phyloP scores from a whole-genome alignment of 2,329 filamentous ascomycete genomes.

The Trichoderma sp. region DNA sequence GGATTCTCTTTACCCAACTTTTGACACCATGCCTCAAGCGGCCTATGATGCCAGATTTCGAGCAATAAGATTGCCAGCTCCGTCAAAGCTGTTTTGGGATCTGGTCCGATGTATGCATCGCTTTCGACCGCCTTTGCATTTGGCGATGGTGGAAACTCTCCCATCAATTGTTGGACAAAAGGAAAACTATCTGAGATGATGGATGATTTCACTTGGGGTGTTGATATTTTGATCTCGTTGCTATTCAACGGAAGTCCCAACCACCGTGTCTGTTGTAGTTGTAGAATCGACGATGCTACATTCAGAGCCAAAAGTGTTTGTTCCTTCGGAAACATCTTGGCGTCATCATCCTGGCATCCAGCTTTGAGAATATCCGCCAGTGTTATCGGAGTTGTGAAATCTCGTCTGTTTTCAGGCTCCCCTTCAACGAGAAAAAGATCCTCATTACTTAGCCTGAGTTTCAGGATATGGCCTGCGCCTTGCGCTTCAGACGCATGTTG shows the following conservation, averaged over 20 bases:
- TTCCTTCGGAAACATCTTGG: neutral
- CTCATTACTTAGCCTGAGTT: neutral
- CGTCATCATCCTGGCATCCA: neutral
- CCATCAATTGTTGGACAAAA: neutral
- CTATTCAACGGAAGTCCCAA: neutral
- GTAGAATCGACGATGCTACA: neutral
- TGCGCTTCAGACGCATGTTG: neutral
- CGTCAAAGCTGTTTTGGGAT: neutral
- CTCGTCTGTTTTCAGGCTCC: neutral
- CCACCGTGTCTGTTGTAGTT: neutral
- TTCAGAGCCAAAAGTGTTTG: neutral
- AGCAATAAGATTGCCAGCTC: conserved; percentile 1
- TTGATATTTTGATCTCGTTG: neutral
- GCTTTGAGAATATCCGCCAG: neutral
- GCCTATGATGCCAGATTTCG: conserved; percentile 7
- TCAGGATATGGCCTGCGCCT: neutral
- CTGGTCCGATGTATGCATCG: neutral
- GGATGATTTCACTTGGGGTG: neutral
- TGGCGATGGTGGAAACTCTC: neutral
- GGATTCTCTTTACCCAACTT: neutral
- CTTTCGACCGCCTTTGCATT: neutral
- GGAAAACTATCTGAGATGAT: neutral
- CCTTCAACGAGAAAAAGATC: neutral
- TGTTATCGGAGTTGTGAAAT: neutral
- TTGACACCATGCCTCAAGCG: neutral